Base-by-base conservation (phyloP, 441 rosid genomes). In the Arabidopsis hybrid region DNA sequence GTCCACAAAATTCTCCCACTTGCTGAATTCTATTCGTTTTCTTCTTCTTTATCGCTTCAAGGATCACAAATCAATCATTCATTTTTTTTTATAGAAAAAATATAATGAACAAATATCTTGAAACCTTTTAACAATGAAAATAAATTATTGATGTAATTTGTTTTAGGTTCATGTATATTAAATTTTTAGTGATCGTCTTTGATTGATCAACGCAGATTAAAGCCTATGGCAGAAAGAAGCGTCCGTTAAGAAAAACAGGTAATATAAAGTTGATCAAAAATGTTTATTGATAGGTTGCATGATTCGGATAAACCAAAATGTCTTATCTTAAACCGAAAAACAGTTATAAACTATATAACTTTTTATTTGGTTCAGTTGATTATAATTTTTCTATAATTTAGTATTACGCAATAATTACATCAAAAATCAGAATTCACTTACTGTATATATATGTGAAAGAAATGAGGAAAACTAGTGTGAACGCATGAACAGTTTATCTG, bases 1-100 rank as follows among this genome's bases (percentile, higher is more conserved):
- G 80, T 71, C 76, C 76, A 77, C 72, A 42, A 64, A 64, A 71
- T 71, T 70, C 67, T 58, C 76, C 76, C 76, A 65, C 76, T 76
- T 50, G 66, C n/a, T 38, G 43, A 76, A 63, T 47, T 39, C 69
- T 69, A 69, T 47, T 76, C 67, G 46, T 56, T 69, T 62, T 62
- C 79, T 69, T 62, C 45, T 55, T 62, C 74, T 69, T 57, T 69
- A 69, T 76, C 26, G 26, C 55, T 52, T 36, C 31, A 34, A 62
- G 53, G 45, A 10, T 64, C 67, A 64, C 71, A 64, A 18, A 57
- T 57, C 49, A 13, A 49, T 76, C 49, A 62, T 12, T 53, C 53
- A 57, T 18, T 31, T 2, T 50, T 6, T 3, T 21, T 21, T 21
- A n/a, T 0, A 5, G 21, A 31, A 12, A 17, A 31, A 34, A 16